Evolutionary conservation across 169 alveolate species (phyloP).

Genomic region (Theileria orientalis): DNA sequence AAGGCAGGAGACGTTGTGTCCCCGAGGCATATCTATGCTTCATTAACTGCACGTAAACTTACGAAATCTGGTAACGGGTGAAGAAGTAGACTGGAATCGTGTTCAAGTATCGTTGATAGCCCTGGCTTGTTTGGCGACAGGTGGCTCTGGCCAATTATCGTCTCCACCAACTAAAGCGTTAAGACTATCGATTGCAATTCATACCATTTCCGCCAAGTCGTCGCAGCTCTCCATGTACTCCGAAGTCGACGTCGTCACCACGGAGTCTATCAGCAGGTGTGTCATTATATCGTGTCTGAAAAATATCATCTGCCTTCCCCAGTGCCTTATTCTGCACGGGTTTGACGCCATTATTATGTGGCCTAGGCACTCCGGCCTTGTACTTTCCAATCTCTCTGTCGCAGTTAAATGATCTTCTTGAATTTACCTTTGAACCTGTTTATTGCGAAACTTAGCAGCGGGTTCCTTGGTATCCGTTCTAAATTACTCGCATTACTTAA

Average conservation of each 20-base stretch:
- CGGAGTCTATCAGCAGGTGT: conserved; percentile 61
- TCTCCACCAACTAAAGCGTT: conserved; percentile 35
- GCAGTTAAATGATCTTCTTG: neutral
- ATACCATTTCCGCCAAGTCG: conserved; percentile 54
- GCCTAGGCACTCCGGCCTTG: conserved; percentile 38
- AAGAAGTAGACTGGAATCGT: conserved; percentile 66
- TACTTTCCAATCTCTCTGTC: conserved; percentile 16
- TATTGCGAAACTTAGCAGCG: conserved; percentile 61
- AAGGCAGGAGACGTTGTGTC: conserved; percentile 43
- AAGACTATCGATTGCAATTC: conserved; percentile 14
- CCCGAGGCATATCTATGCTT: conserved; percentile 33
- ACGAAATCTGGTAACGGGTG: conserved; percentile 71
- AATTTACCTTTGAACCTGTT: conserved; percentile 45
- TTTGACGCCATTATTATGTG: conserved; percentile 60
- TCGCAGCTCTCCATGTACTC: conserved; percentile 5
- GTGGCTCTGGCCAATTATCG: conserved; percentile 73
- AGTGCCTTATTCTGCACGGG: conserved; percentile 75
- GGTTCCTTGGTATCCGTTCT: conserved; percentile 65
- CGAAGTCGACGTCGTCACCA: conserved; percentile 34
- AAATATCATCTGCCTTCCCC: conserved; percentile 66
- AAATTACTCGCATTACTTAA: neutral
- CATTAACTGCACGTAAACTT: conserved; percentile 15
- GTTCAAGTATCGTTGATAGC: conserved; percentile 46
- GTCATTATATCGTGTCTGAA: conserved; percentile 65
- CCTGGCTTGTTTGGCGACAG: conserved; percentile 74